Evolutionary conservation across 805 yeast species (phyloP).

Genomic region (Saturnispora dispora): DNA sequence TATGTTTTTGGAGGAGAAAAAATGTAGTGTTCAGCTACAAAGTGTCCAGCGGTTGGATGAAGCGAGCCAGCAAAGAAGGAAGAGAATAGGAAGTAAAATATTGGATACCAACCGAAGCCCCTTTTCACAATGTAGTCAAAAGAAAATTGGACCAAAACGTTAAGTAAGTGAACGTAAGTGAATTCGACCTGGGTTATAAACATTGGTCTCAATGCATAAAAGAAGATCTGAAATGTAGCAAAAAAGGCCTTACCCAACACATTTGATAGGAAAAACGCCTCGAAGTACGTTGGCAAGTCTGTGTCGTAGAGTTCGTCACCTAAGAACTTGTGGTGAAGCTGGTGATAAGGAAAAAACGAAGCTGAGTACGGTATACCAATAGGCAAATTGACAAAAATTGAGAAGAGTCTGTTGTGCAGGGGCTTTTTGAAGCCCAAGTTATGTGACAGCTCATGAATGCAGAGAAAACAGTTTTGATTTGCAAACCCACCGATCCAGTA

Average conservation of each 20-base stretch:
- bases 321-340: constrained; percentile 80
- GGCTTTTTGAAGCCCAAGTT: constrained; percentile 78
- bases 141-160: constrained; percentile 49
- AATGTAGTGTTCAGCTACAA: constrained; percentile 89
- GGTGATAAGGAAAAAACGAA: constrained; percentile 82
- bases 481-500: constrained; percentile 81
- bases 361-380: constrained; percentile 89
- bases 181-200: constrained; percentile 67
- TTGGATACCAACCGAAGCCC: constrained; percentile 54
- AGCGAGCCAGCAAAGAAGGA: constrained; percentile 84
- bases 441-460: constrained; percentile 84
- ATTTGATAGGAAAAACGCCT: constrained; percentile 64
- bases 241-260: constrained; percentile 84
- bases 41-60: constrained; percentile 94
- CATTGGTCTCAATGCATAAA: constrained; percentile 87
- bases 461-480: constrained; percentile 74
- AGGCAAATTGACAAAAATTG: constrained; percentile 73
- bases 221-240: constrained; percentile 80
- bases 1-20: constrained; percentile 43
- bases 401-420: constrained; percentile 62
- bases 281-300: constrained; percentile 75
- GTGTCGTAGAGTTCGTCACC: constrained; percentile 83
- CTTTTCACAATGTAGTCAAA: constrained; percentile 52
- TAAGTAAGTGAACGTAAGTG: constrained; percentile 66
- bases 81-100: constrained; percentile 60